Evolutionary conservation across 352 stramenopile species (phyloP).

Genomic region (Globisporangium apiculatum): DNA sequence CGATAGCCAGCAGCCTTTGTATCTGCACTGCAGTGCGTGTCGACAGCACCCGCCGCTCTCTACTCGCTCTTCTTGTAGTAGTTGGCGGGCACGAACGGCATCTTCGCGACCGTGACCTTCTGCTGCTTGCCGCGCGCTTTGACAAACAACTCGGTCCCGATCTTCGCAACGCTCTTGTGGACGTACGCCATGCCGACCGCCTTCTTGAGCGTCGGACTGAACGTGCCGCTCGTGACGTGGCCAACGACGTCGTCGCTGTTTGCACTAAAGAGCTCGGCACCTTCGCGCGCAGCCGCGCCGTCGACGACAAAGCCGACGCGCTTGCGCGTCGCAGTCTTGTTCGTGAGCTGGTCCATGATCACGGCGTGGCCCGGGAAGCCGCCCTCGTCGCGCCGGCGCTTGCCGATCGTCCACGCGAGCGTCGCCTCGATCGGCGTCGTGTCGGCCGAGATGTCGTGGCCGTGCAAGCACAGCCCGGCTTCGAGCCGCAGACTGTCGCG

Average conservation of each 20-base stretch:
- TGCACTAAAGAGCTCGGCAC: constrained; percentile 90
- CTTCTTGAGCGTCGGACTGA: constrained; percentile 94
- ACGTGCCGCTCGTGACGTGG: constrained; percentile 95
- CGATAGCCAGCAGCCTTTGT: too few species aligned
- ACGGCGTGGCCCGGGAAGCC: constrained; percentile 94
- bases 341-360: constrained; percentile 93
- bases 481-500: constrained; percentile 97
- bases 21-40: too few species aligned
- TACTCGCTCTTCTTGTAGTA: constrained; percentile 89
- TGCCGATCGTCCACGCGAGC: constrained; percentile 92
- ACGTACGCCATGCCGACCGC: constrained; percentile 99
- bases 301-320: constrained; percentile 95
- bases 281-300: constrained; percentile 91
- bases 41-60: not conserved
- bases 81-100: constrained; percentile 95
- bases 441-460: constrained; percentile 94
- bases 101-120: constrained; percentile 92
- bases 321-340: constrained; percentile 92
- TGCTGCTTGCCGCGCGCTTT: constrained; percentile 96
- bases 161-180: constrained; percentile 85
- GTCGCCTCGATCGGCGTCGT: constrained; percentile 94
- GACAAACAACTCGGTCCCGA: constrained; percentile 91
- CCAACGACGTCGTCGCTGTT: constrained; percentile 48
- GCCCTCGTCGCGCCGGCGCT: constrained; percentile 75
- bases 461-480: constrained; percentile 97